Evolutionary conservation across 352 stramenopile genomes (phyloP), one percentile per base, ranked within the genome.

Genomic region (Phytophthora pseudosyringae): DNA sequence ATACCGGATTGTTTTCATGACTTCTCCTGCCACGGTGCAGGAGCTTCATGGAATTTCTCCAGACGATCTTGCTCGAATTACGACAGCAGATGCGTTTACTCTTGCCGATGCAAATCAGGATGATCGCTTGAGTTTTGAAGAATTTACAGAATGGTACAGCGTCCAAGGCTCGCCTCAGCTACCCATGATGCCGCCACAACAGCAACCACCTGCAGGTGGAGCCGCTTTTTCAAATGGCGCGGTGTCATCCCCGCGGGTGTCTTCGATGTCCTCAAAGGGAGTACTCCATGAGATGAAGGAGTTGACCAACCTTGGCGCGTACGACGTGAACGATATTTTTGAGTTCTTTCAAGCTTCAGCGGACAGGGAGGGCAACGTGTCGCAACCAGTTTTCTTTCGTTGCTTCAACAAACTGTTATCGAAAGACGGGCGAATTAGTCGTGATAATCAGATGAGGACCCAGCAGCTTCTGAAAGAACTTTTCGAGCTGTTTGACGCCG

Each of bases 61-160:
- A 5, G 80, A 95, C 53, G 59, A 94, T 28, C 64, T 97, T 12
- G 89, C 89, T 38, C 62, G 54, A 10, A 72, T 86, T n/a, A 96
- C 89, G 3, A 83, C 84, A 9, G 45, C 60, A 5, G 86, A 94
- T 52, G 84, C 85, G 5, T 96, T 97, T 41, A 67, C 45, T 6
- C 52, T 72, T 11, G 77, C 73, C 35, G 84, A 95, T 64, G 26
- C 67, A 12, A 91, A 95, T 36, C 66, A 76, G 18, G 88, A 96
- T 49, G 86, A 73, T 0, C 74, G 76, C 4, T 57, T 97, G 39
- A 94, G 82, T 57, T 89, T 92, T 32, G 69, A 86, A 1, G 90
- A 96, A 58, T 97, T 97, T 59, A 90, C 80, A 4, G 80, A 88
- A 40, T 97, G 90, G 90, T 96, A 93, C 52, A 77, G 68, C 44